A percentile compares a stretch with the other conserved stretches of the same genome.
Evolutionary conservation across 345 rosid genomes (phyloP).

Genomic region (Kernera saxatilis): DNA sequence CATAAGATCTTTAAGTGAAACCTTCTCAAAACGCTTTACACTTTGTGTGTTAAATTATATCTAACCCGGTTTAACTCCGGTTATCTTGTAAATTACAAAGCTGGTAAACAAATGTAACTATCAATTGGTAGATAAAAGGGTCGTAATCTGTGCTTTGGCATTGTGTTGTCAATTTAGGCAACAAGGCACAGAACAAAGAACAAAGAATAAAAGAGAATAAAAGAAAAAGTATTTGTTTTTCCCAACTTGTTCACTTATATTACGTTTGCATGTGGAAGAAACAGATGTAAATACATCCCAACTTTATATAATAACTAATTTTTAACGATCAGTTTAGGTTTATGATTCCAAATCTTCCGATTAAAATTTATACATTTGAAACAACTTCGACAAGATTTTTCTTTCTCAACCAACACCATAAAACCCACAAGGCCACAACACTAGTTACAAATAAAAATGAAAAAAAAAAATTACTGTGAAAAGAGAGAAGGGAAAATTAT

Average conservation of each 20-base stretch:
- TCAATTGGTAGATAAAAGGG: background rate
- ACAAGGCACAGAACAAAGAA: constrained; percentile 2
- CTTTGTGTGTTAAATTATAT: background rate
- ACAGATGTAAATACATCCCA: background rate
- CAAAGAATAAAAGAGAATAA: constrained; percentile 3
- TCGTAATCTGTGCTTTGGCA: background rate
- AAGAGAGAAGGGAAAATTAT: too few relatives aligned
- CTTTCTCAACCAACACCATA: background rate
- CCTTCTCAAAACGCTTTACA: constrained; percentile 13
- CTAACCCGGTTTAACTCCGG: background rate
- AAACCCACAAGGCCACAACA: too few relatives aligned
- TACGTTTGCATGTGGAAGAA: background rate
- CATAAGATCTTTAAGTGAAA: constrained; percentile 18
- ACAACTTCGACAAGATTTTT: background rate
- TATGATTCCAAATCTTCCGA: background rate
- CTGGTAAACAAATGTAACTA: background rate
- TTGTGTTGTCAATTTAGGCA: constrained; percentile 17
- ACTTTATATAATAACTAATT: background rate
- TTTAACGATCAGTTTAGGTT: background rate
- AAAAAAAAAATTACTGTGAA: too few relatives aligned
- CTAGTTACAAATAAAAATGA: too few relatives aligned
- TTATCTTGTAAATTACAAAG: constrained; percentile 1
- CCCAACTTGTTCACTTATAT: background rate
- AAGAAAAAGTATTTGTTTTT: background rate
- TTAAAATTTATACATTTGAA: background rate